A percentile compares a stretch with the other conserved stretches of the same genome.
These are phyloP conservation scores for Metschnikowia borealis DNA, from an alignment of 805 yeast species.

Conservation along the genomic window DNA sequence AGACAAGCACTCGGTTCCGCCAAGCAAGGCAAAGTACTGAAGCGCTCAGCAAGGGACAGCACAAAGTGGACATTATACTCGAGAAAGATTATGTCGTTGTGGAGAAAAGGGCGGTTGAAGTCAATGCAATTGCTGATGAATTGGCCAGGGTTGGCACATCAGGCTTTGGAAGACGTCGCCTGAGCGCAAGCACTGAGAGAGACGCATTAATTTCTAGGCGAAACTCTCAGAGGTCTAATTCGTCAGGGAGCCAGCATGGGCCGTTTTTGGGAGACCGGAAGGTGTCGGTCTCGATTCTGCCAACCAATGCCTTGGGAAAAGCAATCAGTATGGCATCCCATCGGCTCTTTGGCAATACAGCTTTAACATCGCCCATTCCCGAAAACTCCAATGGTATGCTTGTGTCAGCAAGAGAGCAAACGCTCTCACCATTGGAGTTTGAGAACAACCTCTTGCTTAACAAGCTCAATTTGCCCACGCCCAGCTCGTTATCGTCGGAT, in stretches of 20 bases:
- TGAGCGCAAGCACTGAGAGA: constrained; percentile 23
- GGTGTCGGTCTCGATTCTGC: constrained; percentile 66
- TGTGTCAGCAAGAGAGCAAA: constrained; percentile 3
- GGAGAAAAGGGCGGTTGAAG: constrained; percentile 92
- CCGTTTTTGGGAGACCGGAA: constrained; percentile 63
- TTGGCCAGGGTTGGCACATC: constrained; percentile 60
- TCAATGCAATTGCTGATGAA: constrained; percentile 93
- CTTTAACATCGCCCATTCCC: constrained; percentile 9
- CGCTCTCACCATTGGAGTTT: constrained; percentile 17
- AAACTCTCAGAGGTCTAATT: constrained; percentile 42
- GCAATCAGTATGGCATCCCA: constrained; percentile 88
- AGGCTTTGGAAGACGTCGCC: constrained; percentile 42
- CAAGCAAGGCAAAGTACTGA: constrained; percentile 16
- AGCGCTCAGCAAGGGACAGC: constrained; percentile 10
- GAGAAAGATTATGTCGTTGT: constrained; percentile 92
- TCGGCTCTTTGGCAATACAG: constrained; percentile 62
- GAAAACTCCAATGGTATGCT: constrained; percentile 8
- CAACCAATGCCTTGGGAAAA: constrained; percentile 82
- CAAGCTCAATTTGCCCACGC: constrained; percentile 29
- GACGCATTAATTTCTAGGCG: constrained; percentile 21
- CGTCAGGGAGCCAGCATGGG: constrained; percentile 51
- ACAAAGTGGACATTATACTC: constrained; percentile 45
- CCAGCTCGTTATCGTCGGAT: constrained; percentile 23
- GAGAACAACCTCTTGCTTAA: constrained; percentile 34
- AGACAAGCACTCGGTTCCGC: constrained; percentile 21